These are phyloP conservation scores for Citrus medica DNA, from an alignment of 345 rosid genomes.

Conservation along the genomic window DNA sequence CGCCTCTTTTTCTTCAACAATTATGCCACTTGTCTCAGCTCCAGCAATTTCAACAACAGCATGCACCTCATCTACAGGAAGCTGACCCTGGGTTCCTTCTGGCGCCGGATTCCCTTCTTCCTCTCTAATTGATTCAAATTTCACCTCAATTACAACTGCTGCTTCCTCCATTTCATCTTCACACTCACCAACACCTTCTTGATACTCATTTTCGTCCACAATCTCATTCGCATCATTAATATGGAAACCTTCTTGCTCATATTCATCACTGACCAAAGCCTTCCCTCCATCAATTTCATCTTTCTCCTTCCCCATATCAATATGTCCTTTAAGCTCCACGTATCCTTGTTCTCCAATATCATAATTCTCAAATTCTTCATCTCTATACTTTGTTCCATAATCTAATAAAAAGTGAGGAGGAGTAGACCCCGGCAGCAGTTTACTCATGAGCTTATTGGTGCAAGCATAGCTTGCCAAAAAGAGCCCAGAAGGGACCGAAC, in stretches of 20 bases:
- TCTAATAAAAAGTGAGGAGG: conserved; percentile 14
- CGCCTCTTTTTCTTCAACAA: background rate
- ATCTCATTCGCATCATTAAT: background rate
- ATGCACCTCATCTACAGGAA: background rate
- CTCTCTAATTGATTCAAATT: background rate
- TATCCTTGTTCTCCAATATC: conserved; percentile 15
- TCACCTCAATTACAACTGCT: conserved; percentile 8
- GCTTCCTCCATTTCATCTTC: conserved; percentile 13
- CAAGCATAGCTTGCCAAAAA: conserved; percentile 67
- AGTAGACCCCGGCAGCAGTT: conserved; percentile 45
- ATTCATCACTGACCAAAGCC: background rate
- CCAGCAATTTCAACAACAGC: conserved; percentile 8
- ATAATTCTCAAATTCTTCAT: conserved; percentile 12
- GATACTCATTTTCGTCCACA: conserved; percentile 3
- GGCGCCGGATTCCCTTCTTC: background rate
- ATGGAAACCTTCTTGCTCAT: background rate
- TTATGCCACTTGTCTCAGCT: conserved; percentile 10
- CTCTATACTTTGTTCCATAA: background rate
- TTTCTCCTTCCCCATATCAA: conserved; percentile 19
- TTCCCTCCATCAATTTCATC: conserved; percentile 8
- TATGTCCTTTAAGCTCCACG: background rate
- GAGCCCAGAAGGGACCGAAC: conserved; percentile 58
- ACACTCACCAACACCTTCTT: background rate
- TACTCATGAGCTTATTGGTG: conserved; percentile 65
- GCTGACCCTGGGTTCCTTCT: background rate